Conservation (phyloP, 805 yeast genomes). For the Teunomyces stri region DNA sequence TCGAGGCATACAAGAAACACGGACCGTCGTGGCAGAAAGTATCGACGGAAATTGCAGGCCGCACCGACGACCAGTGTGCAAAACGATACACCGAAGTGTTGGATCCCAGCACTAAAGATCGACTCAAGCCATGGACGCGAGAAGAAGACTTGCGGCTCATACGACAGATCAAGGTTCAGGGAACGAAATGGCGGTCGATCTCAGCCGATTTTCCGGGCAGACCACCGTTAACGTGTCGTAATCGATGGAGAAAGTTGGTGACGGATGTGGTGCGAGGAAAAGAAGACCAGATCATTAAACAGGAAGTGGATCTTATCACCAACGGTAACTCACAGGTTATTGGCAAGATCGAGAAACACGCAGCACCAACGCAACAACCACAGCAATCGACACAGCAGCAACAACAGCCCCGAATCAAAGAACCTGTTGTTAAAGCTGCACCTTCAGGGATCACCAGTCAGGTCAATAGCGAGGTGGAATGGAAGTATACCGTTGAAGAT, state of each 20-base stretch:
- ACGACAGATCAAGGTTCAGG: slow-evolving; percentile 64
- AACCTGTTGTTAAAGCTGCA: not conserved
- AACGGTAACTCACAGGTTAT: slow-evolving; percentile 12
- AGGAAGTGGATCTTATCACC: slow-evolving; percentile 57
- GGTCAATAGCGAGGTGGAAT: slow-evolving; percentile 43
- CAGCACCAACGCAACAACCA: not conserved
- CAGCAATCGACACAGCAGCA: not conserved
- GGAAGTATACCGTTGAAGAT: slow-evolving; percentile 51
- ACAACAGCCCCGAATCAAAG: not conserved
- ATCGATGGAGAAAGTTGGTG: slow-evolving; percentile 86
- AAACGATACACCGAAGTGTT: slow-evolving; percentile 85
- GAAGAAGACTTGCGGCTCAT: slow-evolving; percentile 75
- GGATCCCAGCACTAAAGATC: slow-evolving; percentile 74
- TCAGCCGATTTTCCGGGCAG: slow-evolving; percentile 70
- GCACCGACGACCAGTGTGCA: slow-evolving; percentile 95
- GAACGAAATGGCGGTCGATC: slow-evolving; percentile 88
- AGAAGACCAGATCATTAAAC: slow-evolving; percentile 53
- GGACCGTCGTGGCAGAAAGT: slow-evolving; percentile 90
- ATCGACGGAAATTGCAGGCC: slow-evolving; percentile 68
- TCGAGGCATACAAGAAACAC: slow-evolving; percentile 59
- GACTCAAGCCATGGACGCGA: slow-evolving; percentile 74
- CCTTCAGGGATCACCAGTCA: slow-evolving; percentile 3
- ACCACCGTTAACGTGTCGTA: slow-evolving; percentile 86
- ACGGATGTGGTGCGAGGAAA: slow-evolving; percentile 70
- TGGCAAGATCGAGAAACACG: slow-evolving; percentile 3